Base-by-base conservation (phyloP, 202 grass and related monocot genomes). In the Eragrostis tef region DNA sequence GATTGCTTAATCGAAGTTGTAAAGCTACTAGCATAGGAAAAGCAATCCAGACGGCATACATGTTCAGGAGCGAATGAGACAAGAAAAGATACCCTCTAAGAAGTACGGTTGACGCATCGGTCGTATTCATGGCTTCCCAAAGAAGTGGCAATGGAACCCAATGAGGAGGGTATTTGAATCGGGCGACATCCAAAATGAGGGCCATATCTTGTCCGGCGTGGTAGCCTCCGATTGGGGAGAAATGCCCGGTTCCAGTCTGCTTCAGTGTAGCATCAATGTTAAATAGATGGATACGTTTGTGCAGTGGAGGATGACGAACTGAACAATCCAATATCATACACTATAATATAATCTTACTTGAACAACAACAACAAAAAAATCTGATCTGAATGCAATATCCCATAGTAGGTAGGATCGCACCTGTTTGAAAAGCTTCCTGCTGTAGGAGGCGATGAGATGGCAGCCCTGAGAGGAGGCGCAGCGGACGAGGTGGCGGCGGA, bases 81-180 rank as follows among this genome's bases (percentile, higher is more conserved):
- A 82, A 26, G 24, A 79, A 73, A 42, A 42, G 27, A 61, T 73
- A 93, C 92, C 95, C 95, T 79, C 95, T 93, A 53, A 76, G 77
- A 76, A 81, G 76, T 11, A 88, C 85, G 67, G 96, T 98, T 83
- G 92, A 85, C 56, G 91, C 85, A 85, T 98, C 96, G 67, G 87
- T 67, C 13, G 90, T 91, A 86, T 91, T 86, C 89, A 98, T 95
- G 47, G 92, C 96, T 62, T 95, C 87, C 90, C 96, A 98, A 58
- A 98, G 92, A 62, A 95, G 89, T 51, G 78, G n/a, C 67, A 98
- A 53, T 42, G 92, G 92, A 59, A 95, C 96, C 96, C 96, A 95
- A 52, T 98, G 95, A 6, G 95, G 90, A 74, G 92, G 92, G 77
- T 98, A 98, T 62, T 98, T 98, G 72, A 98, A 98, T 52, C 96